These are phyloP conservation scores for Pyricularia sp. DNA, from an alignment of 2,329 filamentous ascomycete species.

Conservation along the genomic window DNA sequence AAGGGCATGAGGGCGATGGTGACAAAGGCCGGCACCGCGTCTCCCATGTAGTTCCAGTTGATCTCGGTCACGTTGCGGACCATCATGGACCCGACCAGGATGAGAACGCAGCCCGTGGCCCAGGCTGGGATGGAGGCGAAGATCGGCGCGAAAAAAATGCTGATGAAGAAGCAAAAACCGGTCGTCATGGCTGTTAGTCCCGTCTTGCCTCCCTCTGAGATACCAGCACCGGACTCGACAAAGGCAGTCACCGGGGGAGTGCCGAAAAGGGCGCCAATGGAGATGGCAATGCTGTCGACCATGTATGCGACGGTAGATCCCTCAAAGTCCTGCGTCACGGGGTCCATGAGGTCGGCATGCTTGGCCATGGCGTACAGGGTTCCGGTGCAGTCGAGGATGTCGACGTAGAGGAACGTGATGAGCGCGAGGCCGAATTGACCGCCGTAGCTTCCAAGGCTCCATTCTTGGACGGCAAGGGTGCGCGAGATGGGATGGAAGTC, in stretches of 20 bases:
- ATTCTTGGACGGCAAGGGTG: slow-evolving; percentile 59
- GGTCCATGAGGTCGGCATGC: slow-evolving; percentile 68
- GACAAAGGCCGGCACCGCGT: slow-evolving; percentile 73
- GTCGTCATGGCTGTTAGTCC: slow-evolving; percentile 71
- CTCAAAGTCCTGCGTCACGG: slow-evolving; percentile 76
- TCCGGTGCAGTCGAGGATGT: slow-evolving; percentile 77
- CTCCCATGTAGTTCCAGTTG: slow-evolving; percentile 79
- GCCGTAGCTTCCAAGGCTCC: slow-evolving; percentile 54
- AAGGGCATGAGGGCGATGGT: slow-evolving; percentile 75
- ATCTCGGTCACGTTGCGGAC: slow-evolving; percentile 64
- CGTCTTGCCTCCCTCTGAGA: slow-evolving; percentile 75
- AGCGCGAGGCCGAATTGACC: slow-evolving; percentile 72
- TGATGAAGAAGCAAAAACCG: slow-evolving; percentile 74
- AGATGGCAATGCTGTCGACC: slow-evolving; percentile 67
- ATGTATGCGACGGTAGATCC: slow-evolving; percentile 73
- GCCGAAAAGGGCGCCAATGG: slow-evolving; percentile 67
- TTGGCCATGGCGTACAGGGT: slow-evolving; percentile 84
- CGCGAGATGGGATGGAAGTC: slow-evolving; percentile 66
- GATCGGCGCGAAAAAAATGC: slow-evolving; percentile 80
- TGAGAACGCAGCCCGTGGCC: slow-evolving; percentile 79
- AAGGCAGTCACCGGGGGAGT: slow-evolving; percentile 74
- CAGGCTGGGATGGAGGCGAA: slow-evolving; percentile 82
- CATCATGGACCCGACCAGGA: slow-evolving; percentile 86
- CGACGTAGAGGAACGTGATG: slow-evolving; percentile 81
- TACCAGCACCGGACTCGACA: slow-evolving; percentile 80